Conservation (phyloP, 139 green algal species). For the Parachlorella kessleri region DNA sequence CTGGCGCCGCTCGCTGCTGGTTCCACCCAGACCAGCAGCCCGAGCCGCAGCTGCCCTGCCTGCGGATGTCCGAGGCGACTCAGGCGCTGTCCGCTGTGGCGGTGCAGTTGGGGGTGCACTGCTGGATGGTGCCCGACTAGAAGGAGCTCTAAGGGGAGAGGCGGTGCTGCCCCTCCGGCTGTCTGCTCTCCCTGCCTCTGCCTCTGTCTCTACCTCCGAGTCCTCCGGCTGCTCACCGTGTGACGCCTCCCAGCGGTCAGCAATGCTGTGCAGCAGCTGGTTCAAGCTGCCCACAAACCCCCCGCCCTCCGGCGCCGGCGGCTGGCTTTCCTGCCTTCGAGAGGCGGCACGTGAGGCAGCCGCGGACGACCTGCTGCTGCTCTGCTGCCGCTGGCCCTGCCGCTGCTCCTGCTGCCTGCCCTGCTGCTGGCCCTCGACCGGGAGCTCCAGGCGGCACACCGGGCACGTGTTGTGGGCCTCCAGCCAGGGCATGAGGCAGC, state of each 20-base stretch:
- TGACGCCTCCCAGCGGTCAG: background rate
- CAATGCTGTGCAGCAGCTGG: background rate
- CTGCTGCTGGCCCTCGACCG: conserved; percentile 1
- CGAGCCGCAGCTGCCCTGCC: too few relatives aligned
- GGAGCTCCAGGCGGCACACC: conserved; percentile 44
- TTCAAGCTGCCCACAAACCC: background rate
- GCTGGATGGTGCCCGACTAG: background rate
- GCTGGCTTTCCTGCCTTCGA: background rate
- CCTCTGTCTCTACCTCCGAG: too few relatives aligned
- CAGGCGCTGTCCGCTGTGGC: background rate
- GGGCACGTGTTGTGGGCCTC: conserved; percentile 56
- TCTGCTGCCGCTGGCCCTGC: background rate
- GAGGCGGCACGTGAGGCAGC: background rate
- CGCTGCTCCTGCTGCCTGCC: background rate
- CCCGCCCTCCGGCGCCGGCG: too few relatives aligned
- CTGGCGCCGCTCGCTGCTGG: background rate
- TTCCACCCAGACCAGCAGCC: background rate
- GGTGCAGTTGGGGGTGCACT: too few relatives aligned
- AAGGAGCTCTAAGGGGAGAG: background rate
- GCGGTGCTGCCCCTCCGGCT: background rate
- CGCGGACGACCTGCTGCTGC: background rate
- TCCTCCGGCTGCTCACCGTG: too few relatives aligned
- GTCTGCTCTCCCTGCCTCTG: too few relatives aligned
- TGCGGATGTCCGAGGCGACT: background rate
- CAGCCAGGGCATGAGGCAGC: conserved; percentile 53